Conservation (phyloP, 2,329 filamentous ascomycete genomes). For the Raffaelea albimanens region DNA sequence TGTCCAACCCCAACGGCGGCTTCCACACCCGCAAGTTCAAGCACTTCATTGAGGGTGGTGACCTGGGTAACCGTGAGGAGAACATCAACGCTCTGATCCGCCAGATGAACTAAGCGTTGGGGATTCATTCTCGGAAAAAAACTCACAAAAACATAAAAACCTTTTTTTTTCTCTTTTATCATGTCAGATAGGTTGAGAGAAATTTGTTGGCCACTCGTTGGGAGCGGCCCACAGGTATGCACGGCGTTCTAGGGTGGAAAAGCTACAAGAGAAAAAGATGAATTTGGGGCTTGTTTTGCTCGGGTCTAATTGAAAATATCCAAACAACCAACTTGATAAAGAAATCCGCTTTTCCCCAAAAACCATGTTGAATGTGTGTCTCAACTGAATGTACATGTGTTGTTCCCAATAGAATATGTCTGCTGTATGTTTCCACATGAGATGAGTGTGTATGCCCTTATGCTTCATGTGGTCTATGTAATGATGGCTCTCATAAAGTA, state of each 20-base stretch:
- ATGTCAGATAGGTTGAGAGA: constrained; percentile 1
- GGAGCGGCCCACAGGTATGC: too few species aligned
- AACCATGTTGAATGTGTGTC: too few species aligned
- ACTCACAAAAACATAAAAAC: too few species aligned
- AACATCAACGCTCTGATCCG: constrained; percentile 93
- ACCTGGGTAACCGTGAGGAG: constrained; percentile 97
- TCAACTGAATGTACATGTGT: too few species aligned
- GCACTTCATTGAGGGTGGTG: constrained; percentile 98
- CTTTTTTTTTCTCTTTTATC: constrained; percentile 16
- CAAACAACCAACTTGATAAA: background rate
- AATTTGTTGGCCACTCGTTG: too few species aligned
- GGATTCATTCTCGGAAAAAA: background rate
- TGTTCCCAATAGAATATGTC: too few species aligned
- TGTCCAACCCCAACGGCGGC: constrained; percentile 93
- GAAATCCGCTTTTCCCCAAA: too few species aligned
- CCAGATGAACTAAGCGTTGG: constrained; percentile 84
- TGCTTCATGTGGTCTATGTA: too few species aligned
- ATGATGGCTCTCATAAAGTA: too few species aligned
- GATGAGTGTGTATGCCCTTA: too few species aligned
- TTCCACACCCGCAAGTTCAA: constrained; percentile 98
- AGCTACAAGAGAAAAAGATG: background rate
- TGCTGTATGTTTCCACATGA: too few species aligned
- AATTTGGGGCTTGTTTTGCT: background rate
- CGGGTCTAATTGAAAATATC: background rate
- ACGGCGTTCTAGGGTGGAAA: constrained; percentile 1